Evolutionary conservation across 495 filamentous ascomycete species (phyloP), one percentile per base, ranked within the genome.

Genomic region (Diplogelasinospora grovesii): DNA sequence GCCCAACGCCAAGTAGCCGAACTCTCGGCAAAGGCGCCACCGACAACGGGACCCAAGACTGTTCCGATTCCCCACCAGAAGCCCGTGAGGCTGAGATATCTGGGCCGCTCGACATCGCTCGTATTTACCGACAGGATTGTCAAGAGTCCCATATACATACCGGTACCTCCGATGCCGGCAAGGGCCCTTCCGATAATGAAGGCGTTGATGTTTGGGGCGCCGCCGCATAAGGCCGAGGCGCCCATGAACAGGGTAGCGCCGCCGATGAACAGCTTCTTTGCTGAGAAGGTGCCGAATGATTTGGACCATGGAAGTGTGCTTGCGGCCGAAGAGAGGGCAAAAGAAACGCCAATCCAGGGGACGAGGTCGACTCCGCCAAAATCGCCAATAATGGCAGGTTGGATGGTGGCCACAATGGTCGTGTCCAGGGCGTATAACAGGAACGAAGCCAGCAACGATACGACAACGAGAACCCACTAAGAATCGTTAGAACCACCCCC

Each of bases 331-430:
- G n/a, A n/a, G n/a, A n/a, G n/a, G n/a, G n/a, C n/a, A n/a, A n/a
- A n/a, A n/a, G n/a, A n/a, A n/a, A 78, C 71, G 1, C 59, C 57
- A 6, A 81, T 40, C 78, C 78, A 82, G 14, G 66, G 53, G 9
- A 82, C 48, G 41, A 77, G 76, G 9, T 56, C 50, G 10, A 74
- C 59, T 19, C 65, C 53, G 2, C 61, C 54, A 26, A 77, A 75
- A 1, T 45, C 38, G 10, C 63, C 55, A 22, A 77, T 49, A 22
- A 79, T 68, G 14, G 59, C 59, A 5, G 69, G 66, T 43, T 73
- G 72, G 13, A 82, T 59, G 51, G 75, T 67, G 19, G 78, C 79
- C 1, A 74, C 75, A 20, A 82, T 73, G 30, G 77, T 82, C 39
- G 74, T 78, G 48, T 82, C 78, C n/a, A 82, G 60, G 1, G 68